Percentiles rank a stretch among this genome's conserved stretches.
phyloP scores from a whole-genome alignment of 768 basidiomycete species.

The Pholiota conissans region DNA sequence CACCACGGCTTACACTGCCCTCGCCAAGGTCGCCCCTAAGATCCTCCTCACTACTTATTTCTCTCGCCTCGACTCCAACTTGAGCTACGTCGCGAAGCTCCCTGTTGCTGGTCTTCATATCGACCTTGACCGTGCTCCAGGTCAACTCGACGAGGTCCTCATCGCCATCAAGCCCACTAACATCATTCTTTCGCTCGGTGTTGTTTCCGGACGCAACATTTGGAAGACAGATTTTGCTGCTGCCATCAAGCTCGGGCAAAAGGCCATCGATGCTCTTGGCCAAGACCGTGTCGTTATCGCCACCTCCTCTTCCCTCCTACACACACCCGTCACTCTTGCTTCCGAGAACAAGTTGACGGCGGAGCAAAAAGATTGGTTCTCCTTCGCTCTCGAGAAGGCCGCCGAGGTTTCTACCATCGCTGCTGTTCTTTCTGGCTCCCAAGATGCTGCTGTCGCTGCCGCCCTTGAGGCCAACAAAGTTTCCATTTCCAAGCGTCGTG shows the following conservation, averaged over 20 bases:
- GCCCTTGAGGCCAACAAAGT: constrained; percentile 86
- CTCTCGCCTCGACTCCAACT: constrained; percentile 90
- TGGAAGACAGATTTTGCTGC: constrained; percentile 96
- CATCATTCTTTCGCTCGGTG: constrained; percentile 86
- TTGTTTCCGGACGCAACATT: constrained; percentile 98
- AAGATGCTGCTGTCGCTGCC: constrained; percentile 65
- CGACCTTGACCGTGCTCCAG: constrained; percentile 92
- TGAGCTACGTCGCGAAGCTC: constrained; percentile 87
- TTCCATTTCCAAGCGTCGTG: constrained; percentile 92
- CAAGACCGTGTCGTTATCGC: constrained; percentile 88
- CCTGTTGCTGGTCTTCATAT: constrained; percentile 94
- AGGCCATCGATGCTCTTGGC: constrained; percentile 82
- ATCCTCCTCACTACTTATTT: constrained; percentile 97
- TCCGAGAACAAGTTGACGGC: constrained; percentile 88
- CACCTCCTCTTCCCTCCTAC: constrained; percentile 96
- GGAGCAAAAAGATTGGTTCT: constrained; percentile 96
- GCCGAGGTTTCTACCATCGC: constrained; percentile 88
- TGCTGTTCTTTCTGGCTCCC: constrained; percentile 80
- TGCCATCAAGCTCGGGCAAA: constrained; percentile 80
- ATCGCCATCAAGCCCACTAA: constrained; percentile 81
- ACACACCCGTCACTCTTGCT: constrained; percentile 94
- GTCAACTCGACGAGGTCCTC: constrained; percentile 81
- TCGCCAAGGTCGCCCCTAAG: constrained; percentile 82
- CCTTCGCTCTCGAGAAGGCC: constrained; percentile 96
- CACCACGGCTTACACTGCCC: constrained; percentile 75